Base-by-base conservation (phyloP, 352 stramenopile species). In the Globisporangium acanthophoron region DNA sequence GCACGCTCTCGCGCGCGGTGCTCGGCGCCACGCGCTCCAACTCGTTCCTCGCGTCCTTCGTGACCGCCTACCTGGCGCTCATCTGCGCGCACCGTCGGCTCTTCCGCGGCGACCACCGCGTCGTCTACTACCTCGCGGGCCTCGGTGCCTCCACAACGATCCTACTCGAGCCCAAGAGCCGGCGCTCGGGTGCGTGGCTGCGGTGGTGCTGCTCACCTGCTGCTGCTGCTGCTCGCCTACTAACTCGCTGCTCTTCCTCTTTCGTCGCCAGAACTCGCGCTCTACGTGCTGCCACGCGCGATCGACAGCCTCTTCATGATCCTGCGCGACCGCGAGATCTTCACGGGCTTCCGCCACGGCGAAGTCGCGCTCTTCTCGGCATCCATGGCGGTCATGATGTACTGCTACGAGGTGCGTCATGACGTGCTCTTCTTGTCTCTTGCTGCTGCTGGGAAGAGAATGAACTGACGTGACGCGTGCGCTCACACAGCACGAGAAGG, bases 301-400 rank as follows among this genome's bases (percentile, higher is more conserved):
- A 62, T 91, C 43, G 85, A 94, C 63, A 88, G 73, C 49, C 72
- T 94, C 40, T 87, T 73, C 31, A 78, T 90, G 59, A 92, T 90
- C 52, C 69, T 94, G 24, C 70, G 76, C 45, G 82, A 92, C 60
- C 80, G 76, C 46, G 70, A 74, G 35, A 80, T 91, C 61, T 76
- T 87, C 41, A 69, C 71, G n/a, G 79, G 82, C 55, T 70, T 92
- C 46, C 71, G 65, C 20, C 69, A 90, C 52, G 85, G 82, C 24
- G 85, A 94, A 56, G 71, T 91, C 35, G 67, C 79, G 48, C 70
- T 94, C 43, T 94, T 92, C 54, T 80, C 81, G 27, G 67, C 68
- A 13, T 94, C 82, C 9, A 94, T 92, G 82, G 70, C 76, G 9
- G 67, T 84, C 47, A 85, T 94, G 66, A 92, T 92, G 85, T 88